Evolutionary conservation across 1,139 yeast genomes (phyloP).

Genomic region (Sugiyamaella pinicola): DNA sequence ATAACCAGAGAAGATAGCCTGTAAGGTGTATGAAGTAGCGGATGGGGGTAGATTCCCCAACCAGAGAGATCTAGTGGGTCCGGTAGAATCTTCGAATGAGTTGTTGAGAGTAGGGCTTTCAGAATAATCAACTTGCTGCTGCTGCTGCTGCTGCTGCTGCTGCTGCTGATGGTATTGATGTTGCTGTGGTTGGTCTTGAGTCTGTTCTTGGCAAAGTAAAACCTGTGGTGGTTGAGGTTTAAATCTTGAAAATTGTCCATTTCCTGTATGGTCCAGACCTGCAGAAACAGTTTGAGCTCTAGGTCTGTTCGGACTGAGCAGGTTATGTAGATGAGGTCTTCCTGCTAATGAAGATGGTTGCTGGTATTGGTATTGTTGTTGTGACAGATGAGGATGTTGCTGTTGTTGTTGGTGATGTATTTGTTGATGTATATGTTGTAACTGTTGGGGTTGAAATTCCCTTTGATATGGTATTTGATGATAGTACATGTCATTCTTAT

Average conservation of each 20-base stretch:
- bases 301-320: constrained; percentile 26
- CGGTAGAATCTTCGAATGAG: constrained; percentile 15
- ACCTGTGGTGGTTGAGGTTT: constrained; percentile 20
- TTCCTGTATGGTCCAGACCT: constrained; percentile 22
- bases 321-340: constrained; percentile 15
- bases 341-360: constrained; percentile 1
- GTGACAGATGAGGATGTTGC: constrained; percentile 16
- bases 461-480: constrained; percentile 8
- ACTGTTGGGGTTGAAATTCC: constrained; percentile 17
- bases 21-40: constrained; percentile 49
- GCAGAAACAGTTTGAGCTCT: constrained; percentile 34
- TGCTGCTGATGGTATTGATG: constrained; percentile 17
- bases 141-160: constrained; percentile 9
- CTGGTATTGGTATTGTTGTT: constrained; percentile 24
- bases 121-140: constrained; percentile 4
- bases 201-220: constrained; percentile 26
- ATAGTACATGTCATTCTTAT: constrained; percentile 20
- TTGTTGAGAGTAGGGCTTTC: constrained; percentile 6
- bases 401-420: constrained; percentile 29
- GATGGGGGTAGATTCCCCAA: constrained; percentile 72
- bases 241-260: constrained; percentile 18
- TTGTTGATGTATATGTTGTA: constrained; percentile 25
- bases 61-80: constrained; percentile 68
- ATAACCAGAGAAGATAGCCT: constrained; percentile 53
- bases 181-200: constrained; percentile 27